These are phyloP conservation scores for Fusarium globosum DNA, from an alignment of 2,329 filamentous ascomycete genomes.

Conservation along the genomic window DNA sequence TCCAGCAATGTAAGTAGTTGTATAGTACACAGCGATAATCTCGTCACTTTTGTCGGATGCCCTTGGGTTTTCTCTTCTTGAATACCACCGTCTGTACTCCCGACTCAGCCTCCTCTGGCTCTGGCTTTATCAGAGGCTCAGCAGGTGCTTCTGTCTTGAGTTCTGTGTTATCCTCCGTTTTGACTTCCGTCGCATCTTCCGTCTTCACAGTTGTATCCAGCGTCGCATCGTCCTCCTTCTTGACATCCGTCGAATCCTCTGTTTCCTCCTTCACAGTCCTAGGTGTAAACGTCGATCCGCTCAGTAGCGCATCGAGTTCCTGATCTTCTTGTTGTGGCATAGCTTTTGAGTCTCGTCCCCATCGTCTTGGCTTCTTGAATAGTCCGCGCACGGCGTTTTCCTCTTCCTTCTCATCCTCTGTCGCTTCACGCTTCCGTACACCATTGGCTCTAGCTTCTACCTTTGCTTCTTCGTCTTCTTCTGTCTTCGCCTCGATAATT, in stretches of 20 bases:
- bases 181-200: slow-evolving; percentile 2
- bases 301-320: slow-evolving; percentile 72
- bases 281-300: slow-evolving; percentile 47
- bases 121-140: slow-evolving; percentile 45
- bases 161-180: slow-evolving; percentile 10
- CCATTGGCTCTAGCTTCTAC: slow-evolving; percentile 64
- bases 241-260: slow-evolving; percentile 29
- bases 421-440: slow-evolving; percentile 70
- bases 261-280: slow-evolving; percentile 41
- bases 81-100: slow-evolving; percentile 69
- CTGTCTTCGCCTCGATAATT: slow-evolving; percentile 59
- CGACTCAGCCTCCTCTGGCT: slow-evolving; percentile 41
- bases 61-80: slow-evolving; percentile 82
- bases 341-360: slow-evolving; percentile 65
- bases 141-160: slow-evolving; percentile 57
- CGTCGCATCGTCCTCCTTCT: slow-evolving; percentile 35
- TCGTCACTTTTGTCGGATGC: slow-evolving; percentile 67
- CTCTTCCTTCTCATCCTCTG: slow-evolving; percentile 71
- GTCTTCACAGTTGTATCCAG: slow-evolving; percentile 8
- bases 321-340: slow-evolving; percentile 59
- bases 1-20: neutral
- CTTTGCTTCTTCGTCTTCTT: slow-evolving; percentile 55
- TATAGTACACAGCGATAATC: neutral
- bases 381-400: slow-evolving; percentile 67
- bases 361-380: slow-evolving; percentile 68